A percentile compares a stretch with the other conserved stretches of the same genome.
phyloP scores from a whole-genome alignment of 305 asterid species.

The Fraxinus xanthoxyloides region DNA sequence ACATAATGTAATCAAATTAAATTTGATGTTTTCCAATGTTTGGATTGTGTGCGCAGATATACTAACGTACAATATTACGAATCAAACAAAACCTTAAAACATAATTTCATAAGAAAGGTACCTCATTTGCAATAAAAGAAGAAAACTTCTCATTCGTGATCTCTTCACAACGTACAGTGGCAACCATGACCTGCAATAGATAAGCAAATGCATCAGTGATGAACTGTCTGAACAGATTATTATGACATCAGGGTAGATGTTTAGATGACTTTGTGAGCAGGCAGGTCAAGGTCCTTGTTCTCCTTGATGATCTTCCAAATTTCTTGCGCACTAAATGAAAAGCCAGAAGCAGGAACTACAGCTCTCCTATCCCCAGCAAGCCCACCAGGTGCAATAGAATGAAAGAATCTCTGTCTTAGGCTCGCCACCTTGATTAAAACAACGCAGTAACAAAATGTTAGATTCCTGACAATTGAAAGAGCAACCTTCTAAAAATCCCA shows the following conservation, averaged over 20 bases:
- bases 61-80: neutral
- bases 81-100: conserved; percentile 15
- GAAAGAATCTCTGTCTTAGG: conserved; percentile 71
- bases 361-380: neutral
- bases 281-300: conserved; percentile 89
- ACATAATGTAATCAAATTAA: conserved; percentile 20
- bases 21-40: conserved; percentile 12
- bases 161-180: conserved; percentile 56
- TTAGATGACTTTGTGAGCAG: conserved; percentile 79
- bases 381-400: conserved; percentile 40
- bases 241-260: conserved; percentile 23
- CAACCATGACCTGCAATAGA: conserved; percentile 81
- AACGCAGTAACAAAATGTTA: conserved; percentile 18
- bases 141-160: conserved; percentile 54
- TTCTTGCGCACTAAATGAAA: conserved; percentile 40
- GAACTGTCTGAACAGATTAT: conserved; percentile 9
- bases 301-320: conserved; percentile 88
- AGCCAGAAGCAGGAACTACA: neutral
- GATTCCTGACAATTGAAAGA: conserved; percentile 9
- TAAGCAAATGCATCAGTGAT: conserved; percentile 16
- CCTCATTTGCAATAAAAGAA: conserved; percentile 68
- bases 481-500: conserved; percentile 12
- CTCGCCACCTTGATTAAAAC: conserved; percentile 56
- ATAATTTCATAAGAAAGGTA: conserved; percentile 21
- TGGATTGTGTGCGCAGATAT: neutral